phyloP scores from a whole-genome alignment of 1,139 yeast genomes.

The Pichia sp. region DNA sequence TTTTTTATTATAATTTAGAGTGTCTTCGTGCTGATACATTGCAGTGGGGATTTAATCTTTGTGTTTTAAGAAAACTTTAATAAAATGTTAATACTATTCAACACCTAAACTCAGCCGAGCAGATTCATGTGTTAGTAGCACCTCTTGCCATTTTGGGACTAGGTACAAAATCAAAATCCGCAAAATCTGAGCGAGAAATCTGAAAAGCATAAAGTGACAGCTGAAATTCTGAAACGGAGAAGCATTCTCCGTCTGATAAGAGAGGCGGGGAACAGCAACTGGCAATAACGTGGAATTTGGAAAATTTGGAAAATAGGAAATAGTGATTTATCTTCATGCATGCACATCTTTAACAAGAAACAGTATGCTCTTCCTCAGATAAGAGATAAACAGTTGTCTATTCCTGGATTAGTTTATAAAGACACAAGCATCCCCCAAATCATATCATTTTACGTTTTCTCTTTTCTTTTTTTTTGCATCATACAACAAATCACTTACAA shows the following conservation, averaged over 20 bases:
- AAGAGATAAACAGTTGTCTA: not conserved
- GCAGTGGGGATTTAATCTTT: too few relatives aligned
- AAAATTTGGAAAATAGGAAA: not conserved
- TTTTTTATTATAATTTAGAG: not conserved
- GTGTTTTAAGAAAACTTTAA: too few relatives aligned
- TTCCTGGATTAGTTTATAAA: not conserved
- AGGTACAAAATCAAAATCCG: not conserved
- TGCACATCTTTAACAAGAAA: too few relatives aligned
- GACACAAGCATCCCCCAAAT: not conserved
- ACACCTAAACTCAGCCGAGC: too few relatives aligned
- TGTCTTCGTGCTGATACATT: too few relatives aligned
- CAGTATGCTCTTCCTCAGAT: not conserved
- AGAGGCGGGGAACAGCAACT: not conserved
- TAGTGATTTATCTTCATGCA: too few relatives aligned
- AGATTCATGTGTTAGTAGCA: not conserved
- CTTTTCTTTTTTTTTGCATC: not conserved
- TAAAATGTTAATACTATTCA: too few relatives aligned
- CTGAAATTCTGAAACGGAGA: not conserved
- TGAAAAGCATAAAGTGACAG: not conserved
- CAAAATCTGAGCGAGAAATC: not conserved
- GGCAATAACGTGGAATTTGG: not conserved
- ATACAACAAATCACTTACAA: too few relatives aligned
- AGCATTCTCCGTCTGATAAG: not conserved
- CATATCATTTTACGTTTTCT: not conserved
- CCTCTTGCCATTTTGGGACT: not conserved